Conservation (phyloP, 2,329 filamentous ascomycete genomes). For the Cryphonectria radicalis region DNA sequence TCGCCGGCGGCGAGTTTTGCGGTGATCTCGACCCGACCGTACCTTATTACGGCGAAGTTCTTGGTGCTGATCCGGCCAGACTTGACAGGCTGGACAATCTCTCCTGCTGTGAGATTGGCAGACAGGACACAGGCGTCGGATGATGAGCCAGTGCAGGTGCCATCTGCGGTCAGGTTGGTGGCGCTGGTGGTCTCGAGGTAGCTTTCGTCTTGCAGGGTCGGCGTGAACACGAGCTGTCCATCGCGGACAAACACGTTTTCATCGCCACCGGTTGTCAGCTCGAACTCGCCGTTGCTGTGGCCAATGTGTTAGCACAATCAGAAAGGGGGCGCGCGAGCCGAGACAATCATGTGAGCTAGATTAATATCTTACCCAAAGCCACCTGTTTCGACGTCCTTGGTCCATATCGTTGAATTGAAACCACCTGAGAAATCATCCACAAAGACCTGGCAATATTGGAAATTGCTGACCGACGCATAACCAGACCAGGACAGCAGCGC, state of each 20-base stretch:
- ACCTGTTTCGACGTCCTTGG: conserved; percentile 24
- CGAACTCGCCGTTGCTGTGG: conserved; percentile 8
- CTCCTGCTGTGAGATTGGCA: neutral
- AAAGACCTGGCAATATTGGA: conserved; percentile 26
- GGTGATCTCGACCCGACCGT: conserved; percentile 26
- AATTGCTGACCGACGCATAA: conserved; percentile 14
- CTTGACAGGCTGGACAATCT: conserved; percentile 25
- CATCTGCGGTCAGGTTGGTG: conserved; percentile 6
- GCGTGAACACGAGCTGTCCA: conserved; percentile 27
- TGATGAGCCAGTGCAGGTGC: conserved; percentile 16
- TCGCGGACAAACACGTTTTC: conserved; percentile 29
- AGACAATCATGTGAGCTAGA: neutral
- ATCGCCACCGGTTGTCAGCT: conserved; percentile 22
- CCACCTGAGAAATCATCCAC: conserved; percentile 29
- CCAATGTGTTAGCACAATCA: neutral
- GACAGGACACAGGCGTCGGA: conserved; percentile 13
- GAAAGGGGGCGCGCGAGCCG: neutral
- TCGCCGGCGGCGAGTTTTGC: conserved; percentile 31
- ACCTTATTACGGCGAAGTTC: conserved; percentile 26
- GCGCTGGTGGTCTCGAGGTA: conserved; percentile 12
- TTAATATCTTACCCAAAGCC: conserved; percentile 21
- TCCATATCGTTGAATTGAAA: conserved; percentile 29
- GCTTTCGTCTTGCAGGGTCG: conserved; percentile 20
- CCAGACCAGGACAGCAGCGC: conserved; percentile 14
- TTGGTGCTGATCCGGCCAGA: conserved; percentile 28